phyloP scores from a whole-genome alignment of 129 eudicot species.

The Sambucus nigra region DNA sequence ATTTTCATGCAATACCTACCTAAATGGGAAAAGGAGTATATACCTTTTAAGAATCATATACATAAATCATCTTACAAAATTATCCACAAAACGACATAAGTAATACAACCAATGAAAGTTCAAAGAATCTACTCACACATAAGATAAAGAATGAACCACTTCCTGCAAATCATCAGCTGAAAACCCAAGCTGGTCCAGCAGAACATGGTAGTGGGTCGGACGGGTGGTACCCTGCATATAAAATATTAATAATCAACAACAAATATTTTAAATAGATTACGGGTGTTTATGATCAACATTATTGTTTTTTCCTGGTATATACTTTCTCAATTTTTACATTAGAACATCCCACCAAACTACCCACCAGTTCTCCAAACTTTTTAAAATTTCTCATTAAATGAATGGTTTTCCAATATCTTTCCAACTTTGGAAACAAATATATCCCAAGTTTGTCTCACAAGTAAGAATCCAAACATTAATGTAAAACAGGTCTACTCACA shows the following conservation, averaged over 20 bases:
- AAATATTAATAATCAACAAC: background rate
- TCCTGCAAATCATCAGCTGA: conserved; percentile 40
- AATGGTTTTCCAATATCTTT: background rate
- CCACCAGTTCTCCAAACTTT: too few species aligned
- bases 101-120: background rate
- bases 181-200: conserved; percentile 37
- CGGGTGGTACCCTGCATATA: conserved; percentile 31
- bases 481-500: conserved; percentile 33
- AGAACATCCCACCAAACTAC: too few species aligned
- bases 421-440: background rate
- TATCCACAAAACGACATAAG: background rate
- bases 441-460: background rate
- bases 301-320: too few species aligned
- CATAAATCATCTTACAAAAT: background rate
- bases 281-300: too few species aligned
- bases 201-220: conserved; percentile 41
- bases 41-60: too few species aligned
- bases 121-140: conserved; percentile 29
- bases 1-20: too few species aligned
- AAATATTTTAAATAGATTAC: too few species aligned
- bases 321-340: too few species aligned
- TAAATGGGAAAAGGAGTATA: too few species aligned
- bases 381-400: too few species aligned
- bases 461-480: background rate
- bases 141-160: conserved; percentile 34